Evolutionary conservation across 345 rosid species (phyloP).

Genomic region (Theobroma cacao): DNA sequence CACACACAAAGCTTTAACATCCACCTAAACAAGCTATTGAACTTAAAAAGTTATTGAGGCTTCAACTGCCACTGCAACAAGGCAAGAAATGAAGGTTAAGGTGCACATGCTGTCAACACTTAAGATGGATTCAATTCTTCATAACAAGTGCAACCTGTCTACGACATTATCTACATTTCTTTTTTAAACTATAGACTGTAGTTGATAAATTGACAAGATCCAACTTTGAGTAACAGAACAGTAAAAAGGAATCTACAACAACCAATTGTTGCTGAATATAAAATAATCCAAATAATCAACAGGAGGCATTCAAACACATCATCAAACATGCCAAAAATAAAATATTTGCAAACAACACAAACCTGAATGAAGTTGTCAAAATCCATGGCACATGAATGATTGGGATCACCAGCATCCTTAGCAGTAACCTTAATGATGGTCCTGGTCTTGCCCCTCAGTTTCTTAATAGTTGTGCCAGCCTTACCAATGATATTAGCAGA

Average conservation of each 20-base stretch:
- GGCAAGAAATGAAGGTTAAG: background rate
- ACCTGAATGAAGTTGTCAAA: slow-evolving; percentile 86
- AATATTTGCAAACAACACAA: slow-evolving; percentile 23
- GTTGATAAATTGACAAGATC: background rate
- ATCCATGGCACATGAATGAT: slow-evolving; percentile 90
- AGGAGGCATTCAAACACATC: background rate
- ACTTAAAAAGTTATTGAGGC: background rate
- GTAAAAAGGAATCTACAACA: background rate
- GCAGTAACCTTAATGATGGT: slow-evolving; percentile 61
- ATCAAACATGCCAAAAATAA: background rate
- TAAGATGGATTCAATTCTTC: background rate
- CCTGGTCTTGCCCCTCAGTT: slow-evolving; percentile 69
- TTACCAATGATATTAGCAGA: slow-evolving; percentile 92
- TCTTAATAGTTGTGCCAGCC: slow-evolving; percentile 78
- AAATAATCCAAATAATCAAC: background rate
- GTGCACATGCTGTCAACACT: background rate
- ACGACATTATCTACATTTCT: background rate
- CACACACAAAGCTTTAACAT: background rate
- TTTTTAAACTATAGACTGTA: background rate
- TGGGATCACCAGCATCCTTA: slow-evolving; percentile 78
- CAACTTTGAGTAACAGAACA: background rate
- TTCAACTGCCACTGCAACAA: background rate
- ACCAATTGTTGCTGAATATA: background rate
- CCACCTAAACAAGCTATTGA: background rate
- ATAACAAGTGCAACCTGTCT: background rate